These are phyloP conservation scores for Saccharum hybrid DNA, from an alignment of 202 grass and related monocot genomes.

Conservation along the genomic window DNA sequence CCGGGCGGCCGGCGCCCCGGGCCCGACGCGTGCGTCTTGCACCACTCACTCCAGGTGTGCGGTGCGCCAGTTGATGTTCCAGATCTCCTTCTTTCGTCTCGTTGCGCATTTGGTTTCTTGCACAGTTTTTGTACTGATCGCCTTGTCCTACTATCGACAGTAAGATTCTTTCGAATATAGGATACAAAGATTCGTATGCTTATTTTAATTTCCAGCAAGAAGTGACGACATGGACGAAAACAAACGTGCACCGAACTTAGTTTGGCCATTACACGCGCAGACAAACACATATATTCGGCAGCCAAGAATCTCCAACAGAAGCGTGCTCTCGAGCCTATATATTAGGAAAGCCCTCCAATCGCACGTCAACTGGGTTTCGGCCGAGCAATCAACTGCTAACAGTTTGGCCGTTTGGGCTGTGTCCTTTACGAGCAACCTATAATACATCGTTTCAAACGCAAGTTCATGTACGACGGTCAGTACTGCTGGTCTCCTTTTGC, in stretches of 20 bases:
- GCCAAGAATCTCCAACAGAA: slow-evolving; percentile 10
- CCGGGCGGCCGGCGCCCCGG: too few species aligned
- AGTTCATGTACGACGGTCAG: slow-evolving; percentile 3
- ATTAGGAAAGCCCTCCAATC: background rate
- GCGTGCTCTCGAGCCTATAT: too few species aligned
- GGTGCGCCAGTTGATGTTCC: background rate
- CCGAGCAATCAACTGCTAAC: background rate
- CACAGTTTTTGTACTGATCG: too few species aligned
- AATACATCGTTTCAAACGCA: background rate
- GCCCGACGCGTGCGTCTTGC: background rate
- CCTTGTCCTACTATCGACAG: too few species aligned
- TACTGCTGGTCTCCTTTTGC: background rate
- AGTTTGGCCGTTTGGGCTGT: background rate
- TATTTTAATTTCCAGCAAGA: background rate
- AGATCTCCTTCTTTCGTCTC: background rate
- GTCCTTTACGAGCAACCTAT: too few species aligned
- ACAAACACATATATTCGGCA: background rate
- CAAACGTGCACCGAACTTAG: background rate
- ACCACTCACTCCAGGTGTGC: too few species aligned
- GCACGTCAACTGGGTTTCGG: background rate
- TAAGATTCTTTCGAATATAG: too few species aligned
- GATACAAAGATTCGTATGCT: too few species aligned
- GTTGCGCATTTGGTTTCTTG: background rate
- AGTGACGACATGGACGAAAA: background rate
- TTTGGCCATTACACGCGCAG: background rate